Evolutionary conservation across 2,329 filamentous ascomycete genomes (phyloP), one percentile per base, ranked within the genome.

Genomic region (Stachybotrys elegans): DNA sequence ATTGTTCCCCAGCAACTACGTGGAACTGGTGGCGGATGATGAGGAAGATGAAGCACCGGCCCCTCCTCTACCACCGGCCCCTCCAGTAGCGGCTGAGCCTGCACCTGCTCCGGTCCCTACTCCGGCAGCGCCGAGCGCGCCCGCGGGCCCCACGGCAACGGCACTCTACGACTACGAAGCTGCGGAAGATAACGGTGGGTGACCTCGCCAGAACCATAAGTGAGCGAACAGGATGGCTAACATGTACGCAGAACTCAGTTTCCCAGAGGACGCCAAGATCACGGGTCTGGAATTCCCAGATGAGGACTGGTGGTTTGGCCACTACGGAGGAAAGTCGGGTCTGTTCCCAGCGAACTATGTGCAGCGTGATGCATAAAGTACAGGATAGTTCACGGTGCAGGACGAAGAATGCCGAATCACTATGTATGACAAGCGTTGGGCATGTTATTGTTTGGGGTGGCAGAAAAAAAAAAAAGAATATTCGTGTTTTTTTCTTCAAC

Each of bases 271-370:
- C 22, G 92, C 87, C 31, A 89, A 74, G 50, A 85, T 98, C 55
- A 86, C 79, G 22, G 78, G 86, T 59, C 72, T 98, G 51, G 88
- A 96, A 71, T 97, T 97, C 67, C 93, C 93, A 3, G 93, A 97
- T 57, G 92, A 97, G 53, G 93, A 98, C 62, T 98, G 93, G 93
- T 98, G 93, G 93, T 86, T 92, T 57, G 93, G 93, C 46, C 82
- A 87, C 57, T 94, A 86, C 65, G 76, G 83, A 21, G 90, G 90
- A 41, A 78, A 84, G 46, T 78, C 79, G 22, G 93, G 93, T 49
- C 76, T 98, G 37, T 98, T 98, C 79, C 83, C 83, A 12, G 77
- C 82, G 59, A 85, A 86, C 62, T 86, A 86, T 55, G 83, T 86
- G 50, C 69, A 83, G 62, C 66, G 84, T 43, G 67, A 80, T 54